These are phyloP conservation scores for Nymphaea colorata DNA, from an alignment of 164 flowering plant species.

Conservation along the genomic window DNA sequence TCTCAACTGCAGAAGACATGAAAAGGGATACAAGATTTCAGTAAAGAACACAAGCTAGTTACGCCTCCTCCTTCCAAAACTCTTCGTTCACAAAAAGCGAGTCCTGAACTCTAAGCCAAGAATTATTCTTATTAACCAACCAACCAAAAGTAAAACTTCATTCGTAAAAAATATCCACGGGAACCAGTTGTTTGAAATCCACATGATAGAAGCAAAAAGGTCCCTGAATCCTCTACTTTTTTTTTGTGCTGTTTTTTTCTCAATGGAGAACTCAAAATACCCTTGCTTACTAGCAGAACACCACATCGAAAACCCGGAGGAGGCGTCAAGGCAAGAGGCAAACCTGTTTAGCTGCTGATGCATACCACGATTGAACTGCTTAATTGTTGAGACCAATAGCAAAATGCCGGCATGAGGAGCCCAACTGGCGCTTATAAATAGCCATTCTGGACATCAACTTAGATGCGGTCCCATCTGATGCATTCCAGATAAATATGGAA, in stretches of 20 bases:
- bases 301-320: not conserved
- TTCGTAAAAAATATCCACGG: too few relatives aligned
- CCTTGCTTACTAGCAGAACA: too few relatives aligned
- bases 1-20: not conserved
- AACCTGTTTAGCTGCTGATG: conserved; percentile 6
- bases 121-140: too few relatives aligned
- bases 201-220: not conserved
- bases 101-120: too few relatives aligned
- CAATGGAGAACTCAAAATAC: too few relatives aligned
- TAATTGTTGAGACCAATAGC: conserved; percentile 13
- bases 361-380: conserved; percentile 14
- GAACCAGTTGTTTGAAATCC: not conserved
- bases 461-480: conserved; percentile 13
- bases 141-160: too few relatives aligned
- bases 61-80: too few relatives aligned
- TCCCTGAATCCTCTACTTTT: too few relatives aligned
- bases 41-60: too few relatives aligned
- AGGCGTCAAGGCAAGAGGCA: not conserved
- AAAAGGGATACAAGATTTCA: not conserved
- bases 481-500: conserved; percentile 18
- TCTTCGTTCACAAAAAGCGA: too few relatives aligned
- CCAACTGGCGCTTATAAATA: conserved; percentile 7
- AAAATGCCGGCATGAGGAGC: conserved; percentile 7
- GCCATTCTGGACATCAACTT: conserved; percentile 18
- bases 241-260: too few relatives aligned